Evolutionary conservation across 805 yeast species (phyloP).

Genomic region (Monosporozyma aquatica): DNA sequence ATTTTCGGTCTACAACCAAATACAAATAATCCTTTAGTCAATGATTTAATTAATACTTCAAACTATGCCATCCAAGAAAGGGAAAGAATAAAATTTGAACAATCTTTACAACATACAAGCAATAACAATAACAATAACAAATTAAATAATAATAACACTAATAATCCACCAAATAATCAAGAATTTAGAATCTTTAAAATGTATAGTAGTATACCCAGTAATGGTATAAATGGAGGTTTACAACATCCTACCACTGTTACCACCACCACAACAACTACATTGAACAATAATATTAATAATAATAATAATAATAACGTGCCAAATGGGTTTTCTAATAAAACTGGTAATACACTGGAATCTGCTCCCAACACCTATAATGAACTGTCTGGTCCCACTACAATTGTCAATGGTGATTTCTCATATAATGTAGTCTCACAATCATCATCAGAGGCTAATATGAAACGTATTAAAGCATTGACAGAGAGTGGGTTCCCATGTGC

Average conservation of each 20-base stretch:
- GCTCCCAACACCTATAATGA: slow-evolving; percentile 2
- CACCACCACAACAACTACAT: background rate
- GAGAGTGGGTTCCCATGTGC: slow-evolving; percentile 22
- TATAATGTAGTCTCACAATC: slow-evolving; percentile 3
- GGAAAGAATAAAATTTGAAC: slow-evolving; percentile 6
- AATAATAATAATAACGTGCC: background rate
- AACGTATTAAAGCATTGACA: slow-evolving; percentile 6
- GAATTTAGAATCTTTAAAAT: slow-evolving; percentile 27
- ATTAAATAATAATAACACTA: background rate
- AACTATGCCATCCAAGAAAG: slow-evolving; percentile 10
- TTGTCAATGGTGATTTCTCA: slow-evolving; percentile 4
- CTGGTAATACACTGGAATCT: background rate
- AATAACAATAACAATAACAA: slow-evolving; percentile 4
- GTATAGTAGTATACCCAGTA: slow-evolving; percentile 17
- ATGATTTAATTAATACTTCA: slow-evolving; percentile 20
- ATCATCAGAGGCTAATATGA: slow-evolving; percentile 8
- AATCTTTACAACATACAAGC: slow-evolving; percentile 3
- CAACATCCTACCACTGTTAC: background rate
- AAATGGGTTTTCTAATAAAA: background rate
- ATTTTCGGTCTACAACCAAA: slow-evolving; percentile 17
- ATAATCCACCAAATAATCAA: slow-evolving; percentile 10
- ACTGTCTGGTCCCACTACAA: slow-evolving; percentile 7
- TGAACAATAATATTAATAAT: slow-evolving; percentile 4
- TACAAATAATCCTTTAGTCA: slow-evolving; percentile 16
- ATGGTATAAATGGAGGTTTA: too few relatives aligned